These are phyloP conservation scores for Amaranthus palmeri DNA, from an alignment of 148 eudicot species.

Conservation along the genomic window DNA sequence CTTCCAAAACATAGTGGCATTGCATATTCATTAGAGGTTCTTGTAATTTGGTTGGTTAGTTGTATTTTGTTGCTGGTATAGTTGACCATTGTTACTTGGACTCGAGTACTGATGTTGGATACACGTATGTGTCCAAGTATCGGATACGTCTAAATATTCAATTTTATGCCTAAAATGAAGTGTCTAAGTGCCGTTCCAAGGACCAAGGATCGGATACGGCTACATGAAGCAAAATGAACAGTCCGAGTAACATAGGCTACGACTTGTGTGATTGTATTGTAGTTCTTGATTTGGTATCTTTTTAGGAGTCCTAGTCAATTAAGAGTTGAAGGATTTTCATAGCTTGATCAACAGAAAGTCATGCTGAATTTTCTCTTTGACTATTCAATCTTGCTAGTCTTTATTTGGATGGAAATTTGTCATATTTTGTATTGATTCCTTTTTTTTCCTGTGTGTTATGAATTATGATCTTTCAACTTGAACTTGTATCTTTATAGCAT, in stretches of 20 bases:
- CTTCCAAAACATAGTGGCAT: slow-evolving; percentile 24
- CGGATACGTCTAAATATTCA: too few relatives aligned
- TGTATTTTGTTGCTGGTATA: slow-evolving; percentile 12
- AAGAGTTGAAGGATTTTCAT: slow-evolving; percentile 8
- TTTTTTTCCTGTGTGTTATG: neutral
- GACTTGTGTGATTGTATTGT: neutral
- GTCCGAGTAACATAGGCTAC: too few relatives aligned
- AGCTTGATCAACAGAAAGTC: slow-evolving; percentile 15
- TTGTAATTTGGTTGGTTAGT: neutral
- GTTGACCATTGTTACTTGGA: neutral
- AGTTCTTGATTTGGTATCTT: neutral
- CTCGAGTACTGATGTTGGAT: too few relatives aligned
- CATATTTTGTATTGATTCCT: slow-evolving; percentile 5
- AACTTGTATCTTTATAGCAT: neutral
- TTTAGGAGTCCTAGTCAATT: slow-evolving; percentile 4
- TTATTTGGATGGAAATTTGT: slow-evolving; percentile 9
- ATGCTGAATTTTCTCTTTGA: slow-evolving; percentile 8
- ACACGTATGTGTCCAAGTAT: too few relatives aligned
- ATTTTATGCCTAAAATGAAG: too few relatives aligned
- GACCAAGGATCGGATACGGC: too few relatives aligned
- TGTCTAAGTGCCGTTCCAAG: too few relatives aligned
- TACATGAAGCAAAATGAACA: too few relatives aligned
- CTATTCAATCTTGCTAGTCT: slow-evolving; percentile 12
- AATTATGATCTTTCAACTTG: neutral
- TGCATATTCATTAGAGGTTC: slow-evolving; percentile 17